Evolutionary conservation across 441 rosid species (phyloP), one percentile per base, ranked within the genome.

Genomic region (Euphorbia schlechtendalii): DNA sequence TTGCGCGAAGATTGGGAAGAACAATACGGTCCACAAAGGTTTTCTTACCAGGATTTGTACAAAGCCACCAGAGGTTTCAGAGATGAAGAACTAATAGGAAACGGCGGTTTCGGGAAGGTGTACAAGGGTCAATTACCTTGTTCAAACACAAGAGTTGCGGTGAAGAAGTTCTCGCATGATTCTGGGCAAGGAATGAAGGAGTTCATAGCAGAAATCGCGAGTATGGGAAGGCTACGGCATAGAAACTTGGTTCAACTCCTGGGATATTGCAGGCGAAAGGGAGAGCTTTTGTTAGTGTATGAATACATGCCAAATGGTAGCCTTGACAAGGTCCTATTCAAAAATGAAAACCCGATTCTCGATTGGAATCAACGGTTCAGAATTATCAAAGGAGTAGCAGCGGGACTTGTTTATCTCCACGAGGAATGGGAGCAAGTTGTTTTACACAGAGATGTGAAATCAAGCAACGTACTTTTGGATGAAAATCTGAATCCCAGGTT

Each of bases 341-440:
- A n/a, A n/a, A n/a, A n/a, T n/a, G n/a, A n/a, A n/a, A n/a, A n/a
- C n/a, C n/a, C 65, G 2, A 56, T 12, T 27, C 78, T 80, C 17
- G 52, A 30, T 21, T 75, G 84, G 82, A 24, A n/a, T 17, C 69
- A 51, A 43, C 51, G 84, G 30, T 73, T 59, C 58, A 38, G 60
- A 38, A 66, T 80, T 68, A 17, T 81, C 14, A 74, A 52, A 48
- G 84, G 78, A 11, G 79, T 74, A 18, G 79, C 77, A 1, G 30
- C 64, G 0, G 77, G 60, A 25, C 77, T 76, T 0, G 53, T 66
- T n/a, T 78, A 78, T 40, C 75, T 81, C 13, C 84, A 81, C 12
- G 81, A 81, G 27, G 82, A 67, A 13, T 76, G 85, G 79, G 78
- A 76, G 46, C 77, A 77, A 58, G 69, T 72, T 3, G 78, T 81